Conservation (phyloP, 139 green algal species). For the Gonium pectorale region DNA sequence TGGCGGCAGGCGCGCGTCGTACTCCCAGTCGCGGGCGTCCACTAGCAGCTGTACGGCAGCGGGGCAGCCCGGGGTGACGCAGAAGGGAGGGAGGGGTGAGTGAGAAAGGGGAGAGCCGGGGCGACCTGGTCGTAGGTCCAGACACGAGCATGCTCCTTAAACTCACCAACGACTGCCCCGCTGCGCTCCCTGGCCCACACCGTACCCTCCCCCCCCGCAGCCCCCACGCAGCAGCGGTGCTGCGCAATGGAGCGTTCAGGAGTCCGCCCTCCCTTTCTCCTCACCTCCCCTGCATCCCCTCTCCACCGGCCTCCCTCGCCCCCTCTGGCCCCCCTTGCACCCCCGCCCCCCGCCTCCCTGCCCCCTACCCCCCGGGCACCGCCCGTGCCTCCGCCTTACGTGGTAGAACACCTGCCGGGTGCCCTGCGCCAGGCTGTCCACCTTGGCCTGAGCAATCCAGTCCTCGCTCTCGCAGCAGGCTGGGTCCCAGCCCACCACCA, state of each 20-base stretch:
- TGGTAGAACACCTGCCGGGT: slow-evolving; percentile 68
- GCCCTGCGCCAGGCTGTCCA: slow-evolving; percentile 10
- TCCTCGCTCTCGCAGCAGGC: slow-evolving; percentile 81
- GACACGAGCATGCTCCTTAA: no score
- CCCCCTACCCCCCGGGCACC: neutral
- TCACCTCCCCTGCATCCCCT: no score
- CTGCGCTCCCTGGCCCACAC: no score
- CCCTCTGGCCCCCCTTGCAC: no score
- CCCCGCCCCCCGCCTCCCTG: neutral
- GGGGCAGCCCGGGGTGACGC: neutral
- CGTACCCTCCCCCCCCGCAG: no score
- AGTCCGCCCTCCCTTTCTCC: neutral
- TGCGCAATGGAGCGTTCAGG: no score
- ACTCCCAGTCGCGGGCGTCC: slow-evolving; percentile 79
- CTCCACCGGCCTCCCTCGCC: no score
- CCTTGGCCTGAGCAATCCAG: slow-evolving; percentile 65
- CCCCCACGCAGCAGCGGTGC: no score
- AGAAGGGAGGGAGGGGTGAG: no score
- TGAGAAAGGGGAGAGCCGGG: no score
- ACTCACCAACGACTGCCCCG: no score
- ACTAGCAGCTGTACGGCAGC: slow-evolving; percentile 75
- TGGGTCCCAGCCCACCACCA: slow-evolving; percentile 84
- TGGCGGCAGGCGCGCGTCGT: slow-evolving; percentile 62
- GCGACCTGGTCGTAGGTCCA: no score
- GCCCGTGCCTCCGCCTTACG: slow-evolving; percentile 12